These are phyloP conservation scores for Ophiostoma novo-ulmi DNA, from an alignment of 2,329 filamentous ascomycete genomes.

Conservation along the genomic window DNA sequence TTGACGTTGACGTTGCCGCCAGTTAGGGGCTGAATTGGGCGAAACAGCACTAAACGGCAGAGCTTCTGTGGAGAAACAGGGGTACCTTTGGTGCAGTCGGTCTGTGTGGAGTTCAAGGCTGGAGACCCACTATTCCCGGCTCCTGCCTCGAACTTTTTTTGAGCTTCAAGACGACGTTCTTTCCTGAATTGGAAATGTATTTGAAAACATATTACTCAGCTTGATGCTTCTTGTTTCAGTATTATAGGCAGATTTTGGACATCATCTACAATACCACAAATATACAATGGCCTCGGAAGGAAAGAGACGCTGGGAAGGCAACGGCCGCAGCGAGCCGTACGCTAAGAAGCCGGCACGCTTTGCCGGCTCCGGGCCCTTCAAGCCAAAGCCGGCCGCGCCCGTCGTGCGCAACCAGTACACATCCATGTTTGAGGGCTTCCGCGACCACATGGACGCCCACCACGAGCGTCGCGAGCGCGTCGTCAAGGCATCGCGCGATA, in stretches of 20 bases:
- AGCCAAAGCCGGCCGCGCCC: conserved; percentile 25
- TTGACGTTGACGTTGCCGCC: neutral
- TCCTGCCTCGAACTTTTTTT: conserved; percentile 8
- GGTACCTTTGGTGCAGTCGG: neutral
- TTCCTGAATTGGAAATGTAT: neutral
- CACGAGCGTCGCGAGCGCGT: conserved; percentile 87
- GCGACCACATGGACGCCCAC: conserved; percentile 85
- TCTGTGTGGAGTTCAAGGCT: conserved; percentile 9
- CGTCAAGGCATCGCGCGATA: conserved; percentile 85
- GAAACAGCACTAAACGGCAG: conserved; percentile 2
- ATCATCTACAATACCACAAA: neutral
- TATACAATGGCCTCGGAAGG: conserved; percentile 22
- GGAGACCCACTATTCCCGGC: conserved; percentile 7
- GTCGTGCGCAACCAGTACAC: conserved; percentile 48
- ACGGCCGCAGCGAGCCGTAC: conserved; percentile 30
- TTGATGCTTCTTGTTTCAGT: neutral
- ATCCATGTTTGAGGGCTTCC: conserved; percentile 79
- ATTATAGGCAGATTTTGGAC: neutral
- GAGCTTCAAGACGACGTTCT: neutral
- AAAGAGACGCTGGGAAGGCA: conserved; percentile 53
- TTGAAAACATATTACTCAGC: neutral
- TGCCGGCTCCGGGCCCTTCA: neutral
- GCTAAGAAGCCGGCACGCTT: conserved; percentile 33
- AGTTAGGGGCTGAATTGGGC: conserved; percentile 1
- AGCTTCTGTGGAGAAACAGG: conserved; percentile 5